Evolutionary conservation across 306 rosid genomes (phyloP).

Genomic region (Myrica gale): DNA sequence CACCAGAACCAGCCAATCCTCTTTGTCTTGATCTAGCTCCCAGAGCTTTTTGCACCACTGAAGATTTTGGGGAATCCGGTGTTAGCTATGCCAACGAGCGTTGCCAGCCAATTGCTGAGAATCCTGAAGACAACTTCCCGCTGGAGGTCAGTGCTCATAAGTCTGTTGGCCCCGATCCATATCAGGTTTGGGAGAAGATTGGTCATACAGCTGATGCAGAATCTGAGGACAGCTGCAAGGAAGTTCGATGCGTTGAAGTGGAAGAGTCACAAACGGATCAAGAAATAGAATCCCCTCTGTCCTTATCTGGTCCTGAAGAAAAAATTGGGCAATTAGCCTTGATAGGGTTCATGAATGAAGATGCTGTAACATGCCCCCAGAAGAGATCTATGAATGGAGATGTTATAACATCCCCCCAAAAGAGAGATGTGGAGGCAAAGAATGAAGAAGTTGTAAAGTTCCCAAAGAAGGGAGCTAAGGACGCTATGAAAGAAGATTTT

Average conservation of each 20-base stretch:
- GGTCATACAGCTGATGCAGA: slow-evolving; percentile 28
- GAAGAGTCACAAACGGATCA: slow-evolving; percentile 34
- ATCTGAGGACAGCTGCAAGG: slow-evolving; percentile 48
- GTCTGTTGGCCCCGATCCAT: slow-evolving; percentile 48
- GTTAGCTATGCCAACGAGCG: slow-evolving; percentile 30
- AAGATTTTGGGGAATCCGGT: slow-evolving; percentile 27
- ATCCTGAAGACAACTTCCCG: slow-evolving; percentile 48
- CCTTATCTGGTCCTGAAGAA: slow-evolving; percentile 37
- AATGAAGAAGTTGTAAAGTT: background rate
- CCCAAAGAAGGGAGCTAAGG: background rate
- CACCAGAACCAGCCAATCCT: slow-evolving; percentile 29
- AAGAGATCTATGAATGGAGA: background rate
- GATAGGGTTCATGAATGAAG: slow-evolving; percentile 3
- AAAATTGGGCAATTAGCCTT: slow-evolving; percentile 29
- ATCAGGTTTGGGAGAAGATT: slow-evolving; percentile 57
- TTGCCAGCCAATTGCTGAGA: slow-evolving; percentile 31
- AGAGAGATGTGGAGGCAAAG: background rate
- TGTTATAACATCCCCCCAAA: background rate
- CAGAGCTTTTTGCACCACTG: slow-evolving; percentile 12
- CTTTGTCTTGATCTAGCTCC: slow-evolving; percentile 11
- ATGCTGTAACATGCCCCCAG: background rate
- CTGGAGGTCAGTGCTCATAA: slow-evolving; percentile 47
- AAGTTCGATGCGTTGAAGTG: slow-evolving; percentile 49
- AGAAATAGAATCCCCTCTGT: slow-evolving; percentile 16
- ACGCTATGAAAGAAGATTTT: background rate